Evolutionary conservation across 139 green algal species (phyloP), one percentile per base, ranked within the genome.

Genomic region (Chlamydomonas incerta): DNA sequence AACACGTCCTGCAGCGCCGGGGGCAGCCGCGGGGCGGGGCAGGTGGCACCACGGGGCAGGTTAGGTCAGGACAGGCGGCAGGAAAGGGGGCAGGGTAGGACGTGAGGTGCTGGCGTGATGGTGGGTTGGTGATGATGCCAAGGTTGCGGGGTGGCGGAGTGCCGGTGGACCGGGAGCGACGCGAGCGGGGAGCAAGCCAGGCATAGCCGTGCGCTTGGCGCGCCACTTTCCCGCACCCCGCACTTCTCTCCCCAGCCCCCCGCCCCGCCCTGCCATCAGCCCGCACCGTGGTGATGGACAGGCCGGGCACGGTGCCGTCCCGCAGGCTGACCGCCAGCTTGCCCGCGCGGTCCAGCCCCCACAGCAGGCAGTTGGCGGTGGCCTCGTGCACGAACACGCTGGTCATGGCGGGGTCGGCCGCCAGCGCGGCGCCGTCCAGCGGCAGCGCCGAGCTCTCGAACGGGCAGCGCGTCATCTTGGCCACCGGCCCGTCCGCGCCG

Each of bases 301-400:
- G 77, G 20, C 83, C 87, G 37, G 71, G 72, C 15, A 91, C 37
- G 37, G 71, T 70, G 58, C 88, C 88, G 35, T 91, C 88, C 33
- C 34, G 4, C 5, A 89, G 26, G 35, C 21, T 73, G 79, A 62
- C n/a, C 57, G 70, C n/a, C 60, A 89, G 77, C 47, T 72, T 72
- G 47, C 82, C 88, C 14, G 65, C 68, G 33, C n/a, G 55, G 55
- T 82, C 71, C 83, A 87, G 50, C 34, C 74, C 85, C 88, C 85
- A 90, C 67, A 80, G 31, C 85, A 92, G 67, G 81, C 88, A 92
- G 85, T 92, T 90, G 37, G 68, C 65, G 28, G 86, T 82, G 31
- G 46, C 66, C 72, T 92, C 72, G 68, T 92, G 88, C 68, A 92
- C 68, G 74, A 85, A 90, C 17, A 92, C 47, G 17, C 57, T 81